Conservation (phyloP, 345 rosid species). For the Eucalyptus lansdowneana region DNA sequence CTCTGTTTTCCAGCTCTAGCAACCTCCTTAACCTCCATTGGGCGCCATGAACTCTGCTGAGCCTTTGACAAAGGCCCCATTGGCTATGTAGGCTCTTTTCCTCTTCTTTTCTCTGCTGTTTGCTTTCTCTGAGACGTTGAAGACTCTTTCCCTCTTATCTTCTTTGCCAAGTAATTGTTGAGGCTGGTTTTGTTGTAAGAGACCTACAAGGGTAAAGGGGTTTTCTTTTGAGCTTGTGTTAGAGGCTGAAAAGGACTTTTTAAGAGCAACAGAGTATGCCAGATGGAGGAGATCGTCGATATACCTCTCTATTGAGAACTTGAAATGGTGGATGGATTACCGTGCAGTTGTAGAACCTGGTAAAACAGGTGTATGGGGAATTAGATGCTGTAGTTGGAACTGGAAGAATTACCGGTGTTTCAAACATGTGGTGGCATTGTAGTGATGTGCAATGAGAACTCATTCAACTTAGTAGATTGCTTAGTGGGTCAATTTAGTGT, state of each 20-base stretch:
- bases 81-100: not conserved
- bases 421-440: not conserved
- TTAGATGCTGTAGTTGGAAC: not conserved
- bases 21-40: not conserved
- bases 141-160: not conserved
- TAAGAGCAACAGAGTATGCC: not conserved
- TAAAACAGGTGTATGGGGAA: not conserved
- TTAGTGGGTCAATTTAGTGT: not conserved
- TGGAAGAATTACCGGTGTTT: not conserved
- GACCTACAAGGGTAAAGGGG: not conserved
- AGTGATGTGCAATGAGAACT: not conserved
- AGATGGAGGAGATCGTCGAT: not conserved
- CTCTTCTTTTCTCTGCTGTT: not conserved
- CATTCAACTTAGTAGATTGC: not conserved
- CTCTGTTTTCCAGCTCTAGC: not conserved
- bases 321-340: not conserved
- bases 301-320: not conserved
- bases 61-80: not conserved
- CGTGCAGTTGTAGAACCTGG: not conserved
- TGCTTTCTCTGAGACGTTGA: not conserved
- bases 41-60: not conserved
- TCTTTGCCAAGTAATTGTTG: accelerated
- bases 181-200: not conserved
- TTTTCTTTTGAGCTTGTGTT: not conserved
- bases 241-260: not conserved